Evolutionary conservation across 225 moss, liverwort and hornwort genomes (phyloP), one percentile per base, ranked within the genome.

Genomic region (Pleurozium schreberi): DNA sequence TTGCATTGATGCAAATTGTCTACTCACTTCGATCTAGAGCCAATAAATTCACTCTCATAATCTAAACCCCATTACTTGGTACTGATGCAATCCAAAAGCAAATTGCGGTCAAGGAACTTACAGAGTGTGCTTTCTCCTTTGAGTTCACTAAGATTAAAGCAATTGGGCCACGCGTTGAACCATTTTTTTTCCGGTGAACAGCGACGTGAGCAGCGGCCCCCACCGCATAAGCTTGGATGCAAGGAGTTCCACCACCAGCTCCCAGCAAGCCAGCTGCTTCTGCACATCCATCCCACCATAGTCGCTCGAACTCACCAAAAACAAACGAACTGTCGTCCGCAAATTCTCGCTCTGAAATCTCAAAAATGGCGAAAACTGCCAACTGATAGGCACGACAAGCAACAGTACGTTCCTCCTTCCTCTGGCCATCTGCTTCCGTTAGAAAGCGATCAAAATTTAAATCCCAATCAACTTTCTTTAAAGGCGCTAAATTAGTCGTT

Each of bases 131-230:
- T 90, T 92, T 94, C 27, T 96, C 91, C 88, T 93, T 92, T 38
- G 97, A 94, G 43, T 91, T 91, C 38, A 99, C 97, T 38, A 95
- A 74, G 88, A 99, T 76, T 55, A 97, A 92, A 82, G 92, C 95
- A 43, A 93, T 67, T 60, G 96, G 96, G 65, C 90, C 93, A 59
- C 81, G 81, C 63, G 73, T 59, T 52, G 79, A 53, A 68, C 92
- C 91, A 88, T 94, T 61, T 67, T 91, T 61, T 42, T 79, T 73
- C 57, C 91, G 93, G 58, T 95, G 92, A 58, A 84, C 85, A 88
- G 92, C 93, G 81, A 97, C 88, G 50, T 95, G 93, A 89, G 93
- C 90, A 84, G 93, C 96, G 80, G 94, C 93, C 30, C 91, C 93
- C 33, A 93, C 92, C 64, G 88, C 93, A 73, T 95, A 95, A 28